These are phyloP conservation scores for Mrakiaceae sp. DNA, from an alignment of 1,284 basidiomycete genomes.

Conservation along the genomic window DNA sequence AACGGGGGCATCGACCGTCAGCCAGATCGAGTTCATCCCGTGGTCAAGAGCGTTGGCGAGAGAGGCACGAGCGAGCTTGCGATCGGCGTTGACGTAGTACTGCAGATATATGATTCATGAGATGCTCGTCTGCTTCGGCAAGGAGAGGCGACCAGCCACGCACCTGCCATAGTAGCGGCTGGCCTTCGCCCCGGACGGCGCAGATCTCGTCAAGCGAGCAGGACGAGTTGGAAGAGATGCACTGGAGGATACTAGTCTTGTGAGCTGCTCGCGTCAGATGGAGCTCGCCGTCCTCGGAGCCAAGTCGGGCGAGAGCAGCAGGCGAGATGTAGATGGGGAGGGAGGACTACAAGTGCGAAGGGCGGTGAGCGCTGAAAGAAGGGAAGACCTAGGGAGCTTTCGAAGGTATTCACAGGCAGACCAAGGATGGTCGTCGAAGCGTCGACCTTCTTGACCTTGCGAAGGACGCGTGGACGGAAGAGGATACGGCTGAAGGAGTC, in stretches of 20 bases:
- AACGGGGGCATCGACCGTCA: slow-evolving; percentile 16
- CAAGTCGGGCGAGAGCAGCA: slow-evolving; percentile 41
- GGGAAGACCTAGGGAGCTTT: no score
- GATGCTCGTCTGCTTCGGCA: no score
- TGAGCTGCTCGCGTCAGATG: slow-evolving; percentile 38
- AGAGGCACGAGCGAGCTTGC: neutral
- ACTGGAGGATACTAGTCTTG: neutral
- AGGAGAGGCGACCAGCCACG: no score
- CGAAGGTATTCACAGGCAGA: neutral
- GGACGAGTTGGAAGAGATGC: slow-evolving; percentile 35
- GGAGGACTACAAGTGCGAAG: slow-evolving; percentile 25
- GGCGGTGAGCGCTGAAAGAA: slow-evolving; percentile 24
- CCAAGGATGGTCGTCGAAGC: neutral
- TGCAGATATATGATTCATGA: neutral
- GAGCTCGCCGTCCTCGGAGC: slow-evolving; percentile 40
- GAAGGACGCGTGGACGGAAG: slow-evolving; percentile 40
- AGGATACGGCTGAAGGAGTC: slow-evolving; percentile 42
- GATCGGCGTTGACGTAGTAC: slow-evolving; percentile 10
- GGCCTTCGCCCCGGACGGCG: slow-evolving; percentile 32
- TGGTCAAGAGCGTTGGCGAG: slow-evolving; percentile 8
- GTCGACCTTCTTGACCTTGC: neutral
- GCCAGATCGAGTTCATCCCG: slow-evolving; percentile 14
- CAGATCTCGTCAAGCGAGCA: slow-evolving; percentile 43
- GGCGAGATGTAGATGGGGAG: slow-evolving; percentile 40
- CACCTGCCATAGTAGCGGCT: slow-evolving; percentile 39